A percentile compares a stretch with the other conserved stretches of the same genome.
Evolutionary conservation across 495 filamentous ascomycete species (phyloP).

Genomic region (Amorphotheca resinae): DNA sequence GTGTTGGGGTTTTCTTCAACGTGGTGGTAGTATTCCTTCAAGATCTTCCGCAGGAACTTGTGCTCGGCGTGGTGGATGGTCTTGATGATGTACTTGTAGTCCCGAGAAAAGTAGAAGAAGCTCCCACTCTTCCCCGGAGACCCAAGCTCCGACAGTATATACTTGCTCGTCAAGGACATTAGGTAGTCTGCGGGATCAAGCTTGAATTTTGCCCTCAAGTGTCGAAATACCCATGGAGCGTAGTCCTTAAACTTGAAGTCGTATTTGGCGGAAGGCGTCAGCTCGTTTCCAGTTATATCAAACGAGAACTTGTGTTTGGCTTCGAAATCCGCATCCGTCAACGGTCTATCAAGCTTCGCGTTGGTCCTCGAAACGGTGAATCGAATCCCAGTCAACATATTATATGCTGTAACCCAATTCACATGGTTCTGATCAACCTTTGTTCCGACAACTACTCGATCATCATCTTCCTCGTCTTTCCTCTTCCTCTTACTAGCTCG

Average conservation of each 20-base stretch:
- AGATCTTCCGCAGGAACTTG: conserved; percentile 81
- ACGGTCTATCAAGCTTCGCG: conserved; percentile 81
- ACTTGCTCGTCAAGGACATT: conserved; percentile 97
- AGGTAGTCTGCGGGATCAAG: conserved; percentile 96
- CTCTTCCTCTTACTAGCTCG: conserved; percentile 68
- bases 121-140: conserved; percentile 97
- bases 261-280: conserved; percentile 97
- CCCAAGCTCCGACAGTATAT: conserved; percentile 92
- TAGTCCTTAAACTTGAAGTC: conserved; percentile 99
- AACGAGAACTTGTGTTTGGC: conserved; percentile 96
- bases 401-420: conserved; percentile 97
- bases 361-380: conserved; percentile 95
- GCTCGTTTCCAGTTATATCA: conserved; percentile 94
- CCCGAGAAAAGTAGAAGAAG: conserved; percentile 99
- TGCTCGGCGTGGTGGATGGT: conserved; percentile 97
- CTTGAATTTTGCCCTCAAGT: conserved; percentile 75
- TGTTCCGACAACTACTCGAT: conserved; percentile 88
- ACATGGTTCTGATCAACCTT: conserved; percentile 96
- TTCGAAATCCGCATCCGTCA: conserved; percentile 84
- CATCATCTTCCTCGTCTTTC: conserved; percentile 86
- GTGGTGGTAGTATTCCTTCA: conserved; percentile 90
- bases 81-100: conserved; percentile 99
- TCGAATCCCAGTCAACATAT: conserved; percentile 98
- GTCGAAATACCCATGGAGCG: conserved; percentile 96
- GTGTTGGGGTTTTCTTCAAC: conserved; percentile 91